phyloP scores from a whole-genome alignment of 352 stramenopile genomes.

The Globisporangium spinosum region DNA sequence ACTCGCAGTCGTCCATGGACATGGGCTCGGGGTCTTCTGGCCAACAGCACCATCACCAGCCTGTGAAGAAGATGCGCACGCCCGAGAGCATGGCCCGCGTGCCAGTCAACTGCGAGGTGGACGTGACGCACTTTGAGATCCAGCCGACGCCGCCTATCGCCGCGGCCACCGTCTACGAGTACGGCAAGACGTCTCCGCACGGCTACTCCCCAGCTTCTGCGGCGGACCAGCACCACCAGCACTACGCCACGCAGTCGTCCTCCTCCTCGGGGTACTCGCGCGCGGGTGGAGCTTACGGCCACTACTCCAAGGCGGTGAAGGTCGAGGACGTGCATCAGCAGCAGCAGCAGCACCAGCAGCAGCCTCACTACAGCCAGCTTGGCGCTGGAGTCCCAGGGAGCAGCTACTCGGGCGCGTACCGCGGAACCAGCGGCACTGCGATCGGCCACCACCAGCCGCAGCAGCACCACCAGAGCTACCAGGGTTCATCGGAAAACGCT shows the following conservation, averaged over 20 bases:
- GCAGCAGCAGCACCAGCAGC: constrained; percentile 1
- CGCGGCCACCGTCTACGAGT: constrained; percentile 15
- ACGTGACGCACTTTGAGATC: constrained; percentile 14
- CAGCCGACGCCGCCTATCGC: constrained; percentile 19
- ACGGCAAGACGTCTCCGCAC: constrained; percentile 22
- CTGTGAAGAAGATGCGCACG: constrained; percentile 52
- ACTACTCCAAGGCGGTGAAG: constrained; percentile 18
- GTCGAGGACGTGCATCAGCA: constrained; percentile 11
- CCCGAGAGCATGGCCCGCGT: constrained; percentile 27
- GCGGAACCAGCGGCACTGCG: background rate
- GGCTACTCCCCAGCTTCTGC: constrained; percentile 14
- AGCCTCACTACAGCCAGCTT: constrained; percentile 2
- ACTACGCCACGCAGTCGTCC: background rate
- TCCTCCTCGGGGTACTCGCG: constrained; percentile 9
- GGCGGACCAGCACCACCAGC: constrained; percentile 12
- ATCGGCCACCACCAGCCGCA: constrained; percentile 13
- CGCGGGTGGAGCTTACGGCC: constrained; percentile 4
- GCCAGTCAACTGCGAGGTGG: constrained; percentile 14
- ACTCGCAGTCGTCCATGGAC: constrained; percentile 6
- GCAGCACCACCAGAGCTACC: constrained; percentile 10
- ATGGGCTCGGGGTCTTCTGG: background rate
- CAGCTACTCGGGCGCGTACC: constrained; percentile 10
- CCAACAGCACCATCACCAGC: constrained; percentile 27
- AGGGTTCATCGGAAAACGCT: constrained; percentile 14
- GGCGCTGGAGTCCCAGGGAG: background rate